Percentiles rank a stretch among this genome's conserved stretches.
Evolutionary conservation across 176 grass and related monocot species (phyloP).

Genomic region (Ampelocalamus luodianensis): DNA sequence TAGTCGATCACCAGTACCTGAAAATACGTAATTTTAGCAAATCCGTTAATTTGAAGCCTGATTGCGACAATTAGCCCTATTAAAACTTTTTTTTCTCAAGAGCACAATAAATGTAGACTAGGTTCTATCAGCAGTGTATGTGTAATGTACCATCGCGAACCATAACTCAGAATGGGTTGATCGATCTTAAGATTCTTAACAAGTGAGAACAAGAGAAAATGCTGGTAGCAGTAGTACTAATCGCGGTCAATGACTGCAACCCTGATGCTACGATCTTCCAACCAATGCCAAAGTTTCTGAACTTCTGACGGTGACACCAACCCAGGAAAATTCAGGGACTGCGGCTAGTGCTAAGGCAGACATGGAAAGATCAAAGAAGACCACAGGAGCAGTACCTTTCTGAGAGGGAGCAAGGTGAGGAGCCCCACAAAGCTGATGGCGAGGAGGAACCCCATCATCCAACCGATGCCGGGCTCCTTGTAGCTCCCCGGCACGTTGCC

Average conservation of each 20-base stretch:
- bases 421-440: conserved; percentile 83
- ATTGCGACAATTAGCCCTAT: neutral
- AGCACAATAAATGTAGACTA: neutral
- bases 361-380: conserved; percentile 4
- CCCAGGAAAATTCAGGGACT: conserved; percentile 26
- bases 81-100: neutral
- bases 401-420: conserved; percentile 86
- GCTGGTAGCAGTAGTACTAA: neutral
- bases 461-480: conserved; percentile 90
- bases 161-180: neutral
- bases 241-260: neutral
- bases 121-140: neutral
- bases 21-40: conserved; percentile 11
- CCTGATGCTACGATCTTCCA: conserved; percentile 18
- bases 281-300: neutral
- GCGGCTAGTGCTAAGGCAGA: neutral
- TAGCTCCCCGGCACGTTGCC: conserved; percentile 83
- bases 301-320: conserved; percentile 28
- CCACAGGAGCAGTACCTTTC: conserved; percentile 59
- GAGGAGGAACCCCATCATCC: conserved; percentile 97
- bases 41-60: neutral
- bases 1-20: conserved; percentile 96
- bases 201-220: conserved; percentile 6
- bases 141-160: neutral
- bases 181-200: neutral